Evolutionary conservation across 2,329 filamentous ascomycete genomes (phyloP), one percentile per base, ranked within the genome.

Genomic region (Colletotrichum salicis): DNA sequence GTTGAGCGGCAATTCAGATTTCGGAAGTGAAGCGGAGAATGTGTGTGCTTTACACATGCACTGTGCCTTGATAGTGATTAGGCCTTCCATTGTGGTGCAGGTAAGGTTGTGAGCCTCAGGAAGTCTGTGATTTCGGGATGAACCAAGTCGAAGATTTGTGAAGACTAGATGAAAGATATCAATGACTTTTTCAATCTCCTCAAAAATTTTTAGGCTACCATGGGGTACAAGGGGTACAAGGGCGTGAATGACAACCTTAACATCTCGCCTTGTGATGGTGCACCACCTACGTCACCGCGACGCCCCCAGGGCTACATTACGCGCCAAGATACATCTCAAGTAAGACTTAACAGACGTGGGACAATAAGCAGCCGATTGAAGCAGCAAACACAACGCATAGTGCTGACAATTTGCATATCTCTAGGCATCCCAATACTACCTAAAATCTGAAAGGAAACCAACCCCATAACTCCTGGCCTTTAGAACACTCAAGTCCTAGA

Each of bases 1-100:
- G 52, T 77, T 69, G 0, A 89, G 78, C 8, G 86, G 86, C 2
- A 87, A 79, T 0, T 76, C 73, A 1, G 81, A 79, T 19, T 62
- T 69, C 1, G 78, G 65, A 1, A 86, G 66, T 1, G 73, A 29
- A 1, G 81, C 66, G 6, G 75, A 81, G 78, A 86, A 87, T 15
- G 69, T 79, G 72, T 86, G 81, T 0, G 77, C 69, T 66, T 82
- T 82, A 80, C 86, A 88, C 12, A 87, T 81, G 69, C 86, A 88
- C 56, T 82, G 80, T 4, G 70, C 67, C 48, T 62, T 72, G 10
- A 72, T 64, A 0, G 35, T 55, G 54, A 67, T 22, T 8, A 10
- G 29, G 4, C 45, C 48, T 0, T 4, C 4, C 63, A 70, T 70
- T 27, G n/a, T 33, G 22, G 35, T 55, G 24, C 2, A 4, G 4